Evolutionary conservation across 371 early-diverging fungal genomes (phyloP), one percentile per base, ranked within the genome.

Genomic region (Caulochytrium protostelioides): DNA sequence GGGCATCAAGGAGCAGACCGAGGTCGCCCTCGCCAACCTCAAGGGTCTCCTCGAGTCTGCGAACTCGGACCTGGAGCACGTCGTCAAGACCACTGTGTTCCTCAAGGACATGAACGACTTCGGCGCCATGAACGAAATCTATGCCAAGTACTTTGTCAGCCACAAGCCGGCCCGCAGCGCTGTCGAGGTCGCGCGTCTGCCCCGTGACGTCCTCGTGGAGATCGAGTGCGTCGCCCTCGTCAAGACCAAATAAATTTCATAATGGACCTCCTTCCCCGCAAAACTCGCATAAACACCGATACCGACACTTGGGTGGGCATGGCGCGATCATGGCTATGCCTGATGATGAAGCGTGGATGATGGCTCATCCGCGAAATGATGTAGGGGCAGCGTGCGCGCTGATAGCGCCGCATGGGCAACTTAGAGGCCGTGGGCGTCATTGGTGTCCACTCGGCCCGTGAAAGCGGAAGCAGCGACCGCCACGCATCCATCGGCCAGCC

Each of bases 21-120:
- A 24, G 15, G 86, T 81, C 61, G 72, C 59, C 20, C 50, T 91
- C 41, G 54, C 47, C 39, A 91, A 86, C 59, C 43, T 89, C 32
- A 43, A 52, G 35, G 73, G 70, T 7, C 74, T 91, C 9, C 55
- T 91, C 16, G 57, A 71, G 44, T 83, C 69, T 1, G 59, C 83
- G 25, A 70, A 73, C 25, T 72, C 82, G 28, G 50, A 49, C 9
- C 53, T 89, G 9, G 55, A 75, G 30, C 61, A 76, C 31, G 76
- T 84, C 8, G 71, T 83, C 57, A 90, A 89, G 65, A 81, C 83
- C 25, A 86, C 84, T 16, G 86, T 87, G 23, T 90, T 82, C 55
- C 55, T 90, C 33, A 76, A 78, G 61, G 44, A 55, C 42, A 59
- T 55, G 59, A 77, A 82, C 48, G 78, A 85, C 50, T 90, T 84